These are phyloP conservation scores for Phytophthora citrophthora DNA, from an alignment of 352 stramenopile species.

Conservation along the genomic window DNA sequence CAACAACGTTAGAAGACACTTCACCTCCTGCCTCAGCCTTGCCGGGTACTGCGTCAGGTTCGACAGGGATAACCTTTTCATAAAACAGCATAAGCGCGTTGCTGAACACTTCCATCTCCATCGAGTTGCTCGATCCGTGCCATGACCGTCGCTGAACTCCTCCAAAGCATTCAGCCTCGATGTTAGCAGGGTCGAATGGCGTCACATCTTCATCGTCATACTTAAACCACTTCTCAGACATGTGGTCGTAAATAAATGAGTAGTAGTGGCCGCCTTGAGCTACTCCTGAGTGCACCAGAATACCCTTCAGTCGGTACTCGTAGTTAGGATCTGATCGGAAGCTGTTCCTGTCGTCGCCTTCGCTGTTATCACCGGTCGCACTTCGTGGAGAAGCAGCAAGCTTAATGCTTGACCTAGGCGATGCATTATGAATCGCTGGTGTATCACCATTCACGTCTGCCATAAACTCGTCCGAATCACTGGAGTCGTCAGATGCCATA, in stretches of 20 bases:
- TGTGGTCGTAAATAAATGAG: slow-evolving; percentile 91
- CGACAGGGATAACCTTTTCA: slow-evolving; percentile 92
- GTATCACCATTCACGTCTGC: slow-evolving; percentile 46
- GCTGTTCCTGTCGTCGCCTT: slow-evolving; percentile 22
- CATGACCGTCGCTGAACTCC: slow-evolving; percentile 93
- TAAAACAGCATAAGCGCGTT: slow-evolving; percentile 99
- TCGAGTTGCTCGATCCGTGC: slow-evolving; percentile 95
- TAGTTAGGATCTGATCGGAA: slow-evolving; percentile 90
- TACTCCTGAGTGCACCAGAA: slow-evolving; percentile 98
- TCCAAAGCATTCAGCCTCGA: slow-evolving; percentile 99
- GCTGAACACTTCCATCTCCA: slow-evolving; percentile 98
- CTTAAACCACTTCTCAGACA: slow-evolving; percentile 97
- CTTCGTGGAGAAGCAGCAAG: slow-evolving; percentile 24
- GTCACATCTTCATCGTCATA: slow-evolving; percentile 99
- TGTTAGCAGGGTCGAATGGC: slow-evolving; percentile 95
- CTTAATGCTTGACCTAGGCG: slow-evolving; percentile 36
- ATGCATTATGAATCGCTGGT: slow-evolving; percentile 28
- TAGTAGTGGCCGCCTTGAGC: slow-evolving; percentile 99
- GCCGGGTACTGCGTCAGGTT: slow-evolving; percentile 37
- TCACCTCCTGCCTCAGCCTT: slow-evolving; percentile 15
- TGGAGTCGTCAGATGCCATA: slow-evolving; percentile 57
- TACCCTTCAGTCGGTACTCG: slow-evolving; percentile 97
- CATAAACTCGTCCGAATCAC: slow-evolving; percentile 69
- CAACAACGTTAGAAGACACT: slow-evolving; percentile 16
- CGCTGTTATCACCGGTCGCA: slow-evolving; percentile 20